Percentiles rank a stretch among this genome's conserved stretches.
phyloP scores from a whole-genome alignment of 2,329 filamentous ascomycete genomes.

The Lachnellula cervina region DNA sequence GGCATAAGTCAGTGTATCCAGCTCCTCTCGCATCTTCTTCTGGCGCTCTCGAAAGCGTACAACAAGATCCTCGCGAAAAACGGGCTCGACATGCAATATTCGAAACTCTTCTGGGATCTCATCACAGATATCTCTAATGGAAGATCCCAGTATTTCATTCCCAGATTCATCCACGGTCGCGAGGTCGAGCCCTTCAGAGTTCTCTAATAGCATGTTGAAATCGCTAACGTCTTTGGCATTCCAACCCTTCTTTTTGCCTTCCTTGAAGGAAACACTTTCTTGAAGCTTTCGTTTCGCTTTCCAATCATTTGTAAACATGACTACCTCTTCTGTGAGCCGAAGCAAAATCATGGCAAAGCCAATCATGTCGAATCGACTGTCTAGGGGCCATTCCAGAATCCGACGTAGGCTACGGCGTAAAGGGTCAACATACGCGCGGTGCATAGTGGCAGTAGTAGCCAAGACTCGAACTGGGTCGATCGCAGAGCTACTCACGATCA shows the following conservation, averaged over 20 bases:
- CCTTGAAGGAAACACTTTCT: not conserved
- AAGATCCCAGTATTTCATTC: slow-evolving; percentile 12
- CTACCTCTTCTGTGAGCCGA: slow-evolving; percentile 3
- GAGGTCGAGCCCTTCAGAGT: too few species aligned
- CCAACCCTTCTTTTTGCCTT: too few species aligned
- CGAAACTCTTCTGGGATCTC: slow-evolving; percentile 31
- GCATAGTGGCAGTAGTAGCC: not conserved
- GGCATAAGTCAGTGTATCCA: slow-evolving; percentile 17
- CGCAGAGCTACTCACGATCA: not conserved
- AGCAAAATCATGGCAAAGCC: slow-evolving; percentile 7
- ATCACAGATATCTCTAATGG: slow-evolving; percentile 32
- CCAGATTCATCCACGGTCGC: too few species aligned
- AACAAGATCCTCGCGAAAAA: slow-evolving; percentile 34
- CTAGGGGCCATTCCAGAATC: not conserved
- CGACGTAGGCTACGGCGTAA: slow-evolving; percentile 1
- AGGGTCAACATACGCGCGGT: slow-evolving; percentile 6
- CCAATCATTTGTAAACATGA: not conserved
- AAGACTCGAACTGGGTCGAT: not conserved
- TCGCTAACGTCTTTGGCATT: too few species aligned
- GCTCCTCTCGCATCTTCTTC: slow-evolving; percentile 21
- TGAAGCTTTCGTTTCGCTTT: not conserved
- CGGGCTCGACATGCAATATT: slow-evolving; percentile 37
- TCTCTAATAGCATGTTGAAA: too few species aligned
- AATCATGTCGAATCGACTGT: not conserved
- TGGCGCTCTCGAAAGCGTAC: slow-evolving; percentile 30